A percentile compares a stretch with the other conserved stretches of the same genome.
These are phyloP conservation scores for Colletotrichum karsti DNA, from an alignment of 2,329 filamentous ascomycete genomes.

Conservation along the genomic window DNA sequence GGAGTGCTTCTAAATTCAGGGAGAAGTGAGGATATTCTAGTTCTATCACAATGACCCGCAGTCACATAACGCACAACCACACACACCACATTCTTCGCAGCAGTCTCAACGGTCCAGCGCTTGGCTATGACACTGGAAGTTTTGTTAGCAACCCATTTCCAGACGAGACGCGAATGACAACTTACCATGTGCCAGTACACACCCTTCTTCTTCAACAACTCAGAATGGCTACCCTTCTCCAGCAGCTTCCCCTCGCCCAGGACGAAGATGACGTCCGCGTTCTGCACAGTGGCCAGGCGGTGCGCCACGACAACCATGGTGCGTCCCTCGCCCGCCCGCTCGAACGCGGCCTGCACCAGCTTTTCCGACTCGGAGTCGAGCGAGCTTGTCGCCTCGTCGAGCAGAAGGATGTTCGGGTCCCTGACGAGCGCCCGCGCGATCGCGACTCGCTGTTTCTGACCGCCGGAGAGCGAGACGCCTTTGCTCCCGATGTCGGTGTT, in stretches of 20 bases:
- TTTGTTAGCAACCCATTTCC: conserved; percentile 32
- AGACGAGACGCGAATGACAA: conserved; percentile 14
- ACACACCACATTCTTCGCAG: neutral
- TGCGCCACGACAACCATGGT: conserved; percentile 83
- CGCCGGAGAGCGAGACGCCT: conserved; percentile 74
- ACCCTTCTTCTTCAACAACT: conserved; percentile 59
- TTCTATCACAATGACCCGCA: neutral
- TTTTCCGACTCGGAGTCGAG: conserved; percentile 71
- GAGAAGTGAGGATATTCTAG: neutral
- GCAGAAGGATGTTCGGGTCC: conserved; percentile 70
- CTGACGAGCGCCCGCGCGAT: conserved; percentile 76
- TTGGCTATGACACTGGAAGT: conserved; percentile 63
- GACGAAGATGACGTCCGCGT: conserved; percentile 83
- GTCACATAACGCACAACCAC: neutral
- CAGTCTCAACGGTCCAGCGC: conserved; percentile 57
- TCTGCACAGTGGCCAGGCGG: conserved; percentile 78
- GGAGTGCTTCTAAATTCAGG: too few species aligned
- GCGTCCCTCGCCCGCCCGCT: conserved; percentile 65
- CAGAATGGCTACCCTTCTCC: conserved; percentile 61
- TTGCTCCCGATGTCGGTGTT: conserved; percentile 73
- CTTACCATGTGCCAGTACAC: conserved; percentile 68
- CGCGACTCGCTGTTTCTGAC: conserved; percentile 75
- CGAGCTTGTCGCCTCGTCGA: conserved; percentile 79
- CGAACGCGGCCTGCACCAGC: conserved; percentile 73
- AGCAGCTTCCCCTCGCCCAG: conserved; percentile 71